Conservation (phyloP, 192 early-diverging fungal genomes). For the Backusella australiensis region DNA sequence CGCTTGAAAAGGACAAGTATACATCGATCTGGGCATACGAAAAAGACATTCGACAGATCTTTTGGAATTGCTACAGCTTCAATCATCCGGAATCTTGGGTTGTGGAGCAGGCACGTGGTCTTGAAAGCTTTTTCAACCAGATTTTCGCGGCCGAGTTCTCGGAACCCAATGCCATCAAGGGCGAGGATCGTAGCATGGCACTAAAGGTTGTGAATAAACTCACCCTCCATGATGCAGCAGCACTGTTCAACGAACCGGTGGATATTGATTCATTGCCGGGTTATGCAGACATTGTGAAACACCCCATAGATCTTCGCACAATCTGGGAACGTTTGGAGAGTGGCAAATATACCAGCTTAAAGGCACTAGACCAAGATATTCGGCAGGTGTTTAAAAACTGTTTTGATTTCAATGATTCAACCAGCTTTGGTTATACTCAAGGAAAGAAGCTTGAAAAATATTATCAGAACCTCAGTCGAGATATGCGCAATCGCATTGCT, state of each 20-base stretch:
- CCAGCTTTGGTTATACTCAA: constrained; percentile 50
- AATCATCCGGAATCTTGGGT: constrained; percentile 63
- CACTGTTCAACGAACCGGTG: constrained; percentile 67
- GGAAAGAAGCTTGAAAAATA: constrained; percentile 47
- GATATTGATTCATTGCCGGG: constrained; percentile 63
- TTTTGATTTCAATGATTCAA: constrained; percentile 57
- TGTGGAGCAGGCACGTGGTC: constrained; percentile 53
- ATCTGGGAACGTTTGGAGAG: constrained; percentile 56
- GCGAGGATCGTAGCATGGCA: constrained; percentile 26
- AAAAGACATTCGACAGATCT: constrained; percentile 59
- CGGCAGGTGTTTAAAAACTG: constrained; percentile 65
- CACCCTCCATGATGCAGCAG: constrained; percentile 52
- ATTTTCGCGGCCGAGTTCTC: constrained; percentile 25
- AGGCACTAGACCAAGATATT: constrained; percentile 57
- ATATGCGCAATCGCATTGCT: constrained; percentile 7
- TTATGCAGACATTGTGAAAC: constrained; percentile 63
- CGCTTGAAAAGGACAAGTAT: constrained; percentile 64
- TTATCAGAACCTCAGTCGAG: constrained; percentile 31
- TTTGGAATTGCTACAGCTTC: constrained; percentile 73
- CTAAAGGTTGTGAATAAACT: constrained; percentile 44
- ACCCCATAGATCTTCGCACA: constrained; percentile 74
- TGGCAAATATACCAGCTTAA: constrained; percentile 44
- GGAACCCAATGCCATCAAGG: constrained; percentile 17
- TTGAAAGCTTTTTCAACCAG: constrained; percentile 44
- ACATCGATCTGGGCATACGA: constrained; percentile 48